phyloP scores from a whole-genome alignment of 495 filamentous ascomycete genomes.

The Aspergillus sclerotioniger region DNA sequence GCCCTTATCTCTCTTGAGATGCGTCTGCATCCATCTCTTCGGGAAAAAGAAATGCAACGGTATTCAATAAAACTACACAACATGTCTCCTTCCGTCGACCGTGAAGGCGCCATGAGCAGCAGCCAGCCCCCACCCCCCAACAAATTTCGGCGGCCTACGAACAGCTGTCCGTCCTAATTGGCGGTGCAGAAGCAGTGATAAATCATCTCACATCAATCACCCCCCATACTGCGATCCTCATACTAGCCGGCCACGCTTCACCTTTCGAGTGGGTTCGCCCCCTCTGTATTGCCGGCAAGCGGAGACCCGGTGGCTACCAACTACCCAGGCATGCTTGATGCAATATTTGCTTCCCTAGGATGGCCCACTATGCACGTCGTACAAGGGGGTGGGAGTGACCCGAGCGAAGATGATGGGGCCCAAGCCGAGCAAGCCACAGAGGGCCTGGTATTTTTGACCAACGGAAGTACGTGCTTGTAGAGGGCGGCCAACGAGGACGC shows the following conservation, averaged over 20 bases:
- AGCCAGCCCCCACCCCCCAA: not conserved
- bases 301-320: constrained; percentile 9
- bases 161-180: not conserved
- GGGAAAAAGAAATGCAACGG: not conserved
- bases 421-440: constrained; percentile 16
- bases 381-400: constrained; percentile 21
- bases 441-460: constrained; percentile 4
- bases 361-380: constrained; percentile 25
- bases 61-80: not conserved
- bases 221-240: not conserved
- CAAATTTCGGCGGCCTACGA: not conserved
- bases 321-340: constrained; percentile 14
- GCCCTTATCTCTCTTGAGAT: not conserved
- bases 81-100: not conserved
- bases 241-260: not conserved
- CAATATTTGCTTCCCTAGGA: constrained; percentile 13
- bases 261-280: not conserved
- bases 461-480: constrained; percentile 9
- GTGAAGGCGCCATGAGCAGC: not conserved
- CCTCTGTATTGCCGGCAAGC: not conserved
- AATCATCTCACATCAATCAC: not conserved
- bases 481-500: constrained; percentile 17
- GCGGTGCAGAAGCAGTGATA: constrained; percentile 1
- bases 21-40: not conserved
- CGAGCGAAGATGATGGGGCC: constrained; percentile 9